Percentiles rank a stretch among this genome's conserved stretches.
These are phyloP conservation scores for Sinapis alba DNA, from an alignment of 441 rosid genomes.

Conservation along the genomic window DNA sequence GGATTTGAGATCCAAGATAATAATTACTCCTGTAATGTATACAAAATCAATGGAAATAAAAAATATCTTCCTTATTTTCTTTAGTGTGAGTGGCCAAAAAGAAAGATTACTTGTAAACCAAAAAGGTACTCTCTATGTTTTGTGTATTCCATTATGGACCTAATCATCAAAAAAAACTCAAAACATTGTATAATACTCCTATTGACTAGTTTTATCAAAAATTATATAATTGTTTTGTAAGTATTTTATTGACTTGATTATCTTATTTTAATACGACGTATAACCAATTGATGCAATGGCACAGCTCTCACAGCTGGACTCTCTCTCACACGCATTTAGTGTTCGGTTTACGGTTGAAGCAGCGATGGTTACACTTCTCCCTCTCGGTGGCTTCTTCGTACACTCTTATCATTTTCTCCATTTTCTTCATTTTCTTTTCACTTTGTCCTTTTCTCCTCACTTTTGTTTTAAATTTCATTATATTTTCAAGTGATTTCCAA, in stretches of 20 bases:
- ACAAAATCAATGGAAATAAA: background rate
- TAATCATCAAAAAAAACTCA: background rate
- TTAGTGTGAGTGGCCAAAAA: background rate
- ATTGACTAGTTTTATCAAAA: background rate
- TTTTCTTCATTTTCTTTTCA: conserved; percentile 16
- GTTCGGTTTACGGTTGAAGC: conserved; percentile 43
- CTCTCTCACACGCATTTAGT: conserved; percentile 36
- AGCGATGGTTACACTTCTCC: conserved; percentile 36
- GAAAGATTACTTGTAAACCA: background rate
- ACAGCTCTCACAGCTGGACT: conserved; percentile 35
- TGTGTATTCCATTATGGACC: background rate
- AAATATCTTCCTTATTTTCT: background rate
- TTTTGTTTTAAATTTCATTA: background rate
- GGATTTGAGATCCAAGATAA: background rate
- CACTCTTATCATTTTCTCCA: conserved; percentile 8
- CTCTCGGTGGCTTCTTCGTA: conserved; percentile 26
- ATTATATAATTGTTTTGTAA: background rate
- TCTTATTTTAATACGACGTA: background rate
- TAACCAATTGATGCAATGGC: conserved; percentile 29
- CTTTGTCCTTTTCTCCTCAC: conserved; percentile 22
- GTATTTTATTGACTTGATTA: background rate
- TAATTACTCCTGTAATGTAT: background rate
- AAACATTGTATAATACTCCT: background rate
- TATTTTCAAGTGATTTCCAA: background rate
- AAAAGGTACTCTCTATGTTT: background rate